phyloP scores from a whole-genome alignment of 2,329 filamentous ascomycete species.

The Lachnellula arida region DNA sequence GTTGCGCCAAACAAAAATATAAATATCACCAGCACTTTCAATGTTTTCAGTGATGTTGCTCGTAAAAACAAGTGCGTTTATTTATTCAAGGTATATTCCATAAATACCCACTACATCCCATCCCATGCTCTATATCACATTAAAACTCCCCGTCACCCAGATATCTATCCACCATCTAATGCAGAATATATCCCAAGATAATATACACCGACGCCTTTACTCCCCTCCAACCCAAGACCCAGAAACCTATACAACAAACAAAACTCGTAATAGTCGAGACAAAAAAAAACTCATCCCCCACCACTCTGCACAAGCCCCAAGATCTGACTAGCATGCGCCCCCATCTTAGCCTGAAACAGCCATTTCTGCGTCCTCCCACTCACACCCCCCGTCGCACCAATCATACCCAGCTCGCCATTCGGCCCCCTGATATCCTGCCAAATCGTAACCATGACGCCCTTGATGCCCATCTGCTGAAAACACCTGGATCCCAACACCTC shows the following conservation, averaged over 20 bases:
- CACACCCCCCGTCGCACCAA: slow-evolving; percentile 19
- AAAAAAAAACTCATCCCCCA: neutral
- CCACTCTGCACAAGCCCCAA: slow-evolving; percentile 4
- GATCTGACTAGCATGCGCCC: slow-evolving; percentile 20
- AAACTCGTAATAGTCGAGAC: neutral
- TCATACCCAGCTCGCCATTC: slow-evolving; percentile 21
- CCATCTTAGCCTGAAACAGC: slow-evolving; percentile 14
- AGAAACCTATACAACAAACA: neutral
- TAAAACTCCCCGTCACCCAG: neutral
- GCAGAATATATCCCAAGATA: neutral
- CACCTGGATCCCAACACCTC: slow-evolving; percentile 12
- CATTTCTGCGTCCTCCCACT: slow-evolving; percentile 19
- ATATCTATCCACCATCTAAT: neutral
- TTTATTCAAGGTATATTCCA: neutral
- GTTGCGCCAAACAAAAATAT: slow-evolving; percentile 7
- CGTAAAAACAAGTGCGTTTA: neutral
- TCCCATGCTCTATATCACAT: neutral
- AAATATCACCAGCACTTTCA: neutral
- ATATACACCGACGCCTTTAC: neutral
- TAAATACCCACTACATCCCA: neutral
- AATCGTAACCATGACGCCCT: slow-evolving; percentile 19
- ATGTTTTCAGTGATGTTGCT: neutral
- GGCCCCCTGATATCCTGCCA: slow-evolving; percentile 20
- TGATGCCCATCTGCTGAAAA: slow-evolving; percentile 16
- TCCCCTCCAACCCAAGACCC: neutral